Evolutionary conservation across 2,329 filamentous ascomycete genomes (phyloP).

Genomic region (Aspergillus ochraceoroseus): DNA sequence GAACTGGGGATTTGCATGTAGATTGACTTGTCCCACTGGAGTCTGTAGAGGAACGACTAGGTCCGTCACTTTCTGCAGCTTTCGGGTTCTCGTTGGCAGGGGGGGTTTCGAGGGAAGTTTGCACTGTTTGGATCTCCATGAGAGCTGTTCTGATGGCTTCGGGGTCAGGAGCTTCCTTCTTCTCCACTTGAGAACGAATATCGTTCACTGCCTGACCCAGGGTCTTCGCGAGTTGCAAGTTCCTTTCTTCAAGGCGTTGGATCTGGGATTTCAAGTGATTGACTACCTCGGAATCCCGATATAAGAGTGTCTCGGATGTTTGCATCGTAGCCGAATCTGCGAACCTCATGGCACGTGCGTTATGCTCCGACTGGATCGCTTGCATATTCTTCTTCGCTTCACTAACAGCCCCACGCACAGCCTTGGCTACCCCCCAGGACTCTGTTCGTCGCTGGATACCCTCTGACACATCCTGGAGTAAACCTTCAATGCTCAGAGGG

Average conservation of each 20-base stretch:
- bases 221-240: conserved; percentile 39
- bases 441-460: conserved; percentile 47
- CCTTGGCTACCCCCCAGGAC: conserved; percentile 48
- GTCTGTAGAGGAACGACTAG: conserved; percentile 6
- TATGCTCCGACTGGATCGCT: conserved; percentile 40
- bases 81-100: conserved; percentile 21
- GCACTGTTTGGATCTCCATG: conserved; percentile 42
- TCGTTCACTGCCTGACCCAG: conserved; percentile 42
- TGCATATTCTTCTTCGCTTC: conserved; percentile 47
- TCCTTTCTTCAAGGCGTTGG: conserved; percentile 38
- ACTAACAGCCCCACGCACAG: conserved; percentile 46
- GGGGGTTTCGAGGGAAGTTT: conserved; percentile 41
- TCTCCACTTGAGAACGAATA: conserved; percentile 35
- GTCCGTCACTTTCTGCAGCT: conserved; percentile 6
- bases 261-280: conserved; percentile 33
- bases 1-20: conserved; percentile 11
- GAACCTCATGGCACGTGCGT: conserved; percentile 25
- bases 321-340: conserved; percentile 15
- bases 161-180: conserved; percentile 24
- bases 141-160: conserved; percentile 32
- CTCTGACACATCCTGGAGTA: conserved; percentile 48
- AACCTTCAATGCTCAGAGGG: conserved; percentile 42
- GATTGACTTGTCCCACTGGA: conserved; percentile 7
- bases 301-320: conserved; percentile 14
- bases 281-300: conserved; percentile 16